Conservation (phyloP, 495 filamentous ascomycete genomes). For the Astrothelium subdiscretum region DNA sequence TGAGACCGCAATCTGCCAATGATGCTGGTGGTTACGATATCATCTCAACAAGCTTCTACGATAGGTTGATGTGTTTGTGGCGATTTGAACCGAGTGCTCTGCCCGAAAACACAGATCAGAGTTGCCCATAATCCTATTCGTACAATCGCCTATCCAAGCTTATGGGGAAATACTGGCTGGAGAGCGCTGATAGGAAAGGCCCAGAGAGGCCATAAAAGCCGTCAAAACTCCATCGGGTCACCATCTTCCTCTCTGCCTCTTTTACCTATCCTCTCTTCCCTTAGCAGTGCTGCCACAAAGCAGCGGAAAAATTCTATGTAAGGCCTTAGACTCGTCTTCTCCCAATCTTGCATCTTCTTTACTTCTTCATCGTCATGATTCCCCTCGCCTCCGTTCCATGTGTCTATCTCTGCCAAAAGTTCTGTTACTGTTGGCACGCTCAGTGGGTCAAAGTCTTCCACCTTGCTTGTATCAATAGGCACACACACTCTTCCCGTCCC, state of each 20-base stretch:
- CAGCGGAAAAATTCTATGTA: slow-evolving; percentile 81
- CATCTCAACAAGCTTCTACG: slow-evolving; percentile 85
- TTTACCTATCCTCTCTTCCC: slow-evolving; percentile 70
- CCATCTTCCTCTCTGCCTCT: slow-evolving; percentile 51
- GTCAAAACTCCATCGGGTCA: slow-evolving; percentile 47
- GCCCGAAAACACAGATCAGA: background rate
- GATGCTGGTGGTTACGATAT: slow-evolving; percentile 20
- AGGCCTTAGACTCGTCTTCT: slow-evolving; percentile 89
- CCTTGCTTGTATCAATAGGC: slow-evolving; percentile 63
- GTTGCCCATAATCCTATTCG: background rate
- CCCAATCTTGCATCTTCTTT: slow-evolving; percentile 67
- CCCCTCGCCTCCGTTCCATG: slow-evolving; percentile 45
- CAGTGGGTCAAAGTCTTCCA: slow-evolving; percentile 74
- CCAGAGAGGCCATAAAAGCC: background rate
- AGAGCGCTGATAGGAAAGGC: background rate
- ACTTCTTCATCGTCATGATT: slow-evolving; percentile 27
- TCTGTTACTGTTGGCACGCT: slow-evolving; percentile 75
- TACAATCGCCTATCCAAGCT: background rate
- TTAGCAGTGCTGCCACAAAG: slow-evolving; percentile 67
- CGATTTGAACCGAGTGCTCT: slow-evolving; percentile 5
- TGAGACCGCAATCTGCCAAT: slow-evolving; percentile 34
- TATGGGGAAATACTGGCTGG: background rate
- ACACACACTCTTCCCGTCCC: slow-evolving; percentile 91
- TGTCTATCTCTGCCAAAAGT: slow-evolving; percentile 69
- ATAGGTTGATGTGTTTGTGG: slow-evolving; percentile 75